Base-by-base conservation (phyloP, 2,329 filamentous ascomycete genomes). In the Colletotrichum cordylinicola region DNA sequence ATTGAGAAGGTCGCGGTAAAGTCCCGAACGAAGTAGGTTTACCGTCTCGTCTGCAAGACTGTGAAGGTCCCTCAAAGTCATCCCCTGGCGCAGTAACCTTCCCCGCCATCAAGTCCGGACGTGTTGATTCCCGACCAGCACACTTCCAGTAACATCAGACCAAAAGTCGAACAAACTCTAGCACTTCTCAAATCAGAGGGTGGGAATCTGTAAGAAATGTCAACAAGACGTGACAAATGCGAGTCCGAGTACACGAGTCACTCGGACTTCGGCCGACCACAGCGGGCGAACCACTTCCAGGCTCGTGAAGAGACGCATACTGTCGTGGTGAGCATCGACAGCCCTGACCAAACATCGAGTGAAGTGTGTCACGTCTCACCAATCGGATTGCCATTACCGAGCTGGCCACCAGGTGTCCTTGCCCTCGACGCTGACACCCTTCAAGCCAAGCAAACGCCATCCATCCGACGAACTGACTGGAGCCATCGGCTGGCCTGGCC, bases 181-280 rank as follows among this genome's bases (percentile, higher is more conserved):
- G 60, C 0, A 6, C 27, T 10, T 18, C 24, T 31, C 9, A 58
- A 13, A 39, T 24, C 6, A 12, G 29, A n/a, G 29, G 3, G 7
- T 13, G 5, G 7, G 65, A 31, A 18, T 4, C 15, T 4, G 1
- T 29, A 7, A 33, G 48, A 15, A 24, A 4, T 21, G 10, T n/a
- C 3, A 27, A 37, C 39, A 18, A 35, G 72, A 71, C 16, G 67
- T 60, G 48, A 52, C 60, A 48, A 66, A 60, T 31, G 18, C 35
- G 29, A 35, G 67, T 66, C 67, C 61, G 68, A 74, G 67, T 48
- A 52, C 58, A 60, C 52, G 61, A 74, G 67, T 39, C 48, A 65
- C 5, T 18, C 21, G 21, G 33, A n/a, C 43, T 52, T 13, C 68
- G 60, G 67, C 65, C 67, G 48, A 48, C n/a, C 35, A 27, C 10